Conservation (phyloP, 2,329 filamentous ascomycete genomes). For the Penicillium crustosum region DNA sequence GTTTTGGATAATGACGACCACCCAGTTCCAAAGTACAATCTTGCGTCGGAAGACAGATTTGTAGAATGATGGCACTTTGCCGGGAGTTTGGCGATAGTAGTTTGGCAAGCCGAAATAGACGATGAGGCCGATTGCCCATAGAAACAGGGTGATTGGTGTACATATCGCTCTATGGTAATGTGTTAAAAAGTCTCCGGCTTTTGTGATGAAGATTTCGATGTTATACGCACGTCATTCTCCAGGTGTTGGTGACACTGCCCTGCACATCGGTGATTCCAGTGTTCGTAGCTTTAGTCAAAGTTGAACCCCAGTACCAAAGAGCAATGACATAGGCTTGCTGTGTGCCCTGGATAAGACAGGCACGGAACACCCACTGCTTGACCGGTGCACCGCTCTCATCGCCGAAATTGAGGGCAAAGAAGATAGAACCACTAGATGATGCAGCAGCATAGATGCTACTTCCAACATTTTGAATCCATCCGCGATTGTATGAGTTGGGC, state of each 20-base stretch:
- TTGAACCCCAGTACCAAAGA: constrained; percentile 67
- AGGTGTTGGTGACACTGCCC: constrained; percentile 42
- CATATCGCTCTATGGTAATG: constrained; percentile 49
- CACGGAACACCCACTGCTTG: constrained; percentile 66
- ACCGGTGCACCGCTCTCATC: constrained; percentile 63
- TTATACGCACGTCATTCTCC: constrained; percentile 44
- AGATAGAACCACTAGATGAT: constrained; percentile 62
- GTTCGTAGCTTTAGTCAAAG: constrained; percentile 49
- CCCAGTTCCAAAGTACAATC: constrained; percentile 67
- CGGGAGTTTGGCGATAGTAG: constrained; percentile 65
- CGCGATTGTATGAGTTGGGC: constrained; percentile 39
- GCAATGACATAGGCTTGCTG: constrained; percentile 65
- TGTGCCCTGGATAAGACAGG: constrained; percentile 65
- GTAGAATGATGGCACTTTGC: constrained; percentile 66
- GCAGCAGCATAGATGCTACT: constrained; percentile 63
- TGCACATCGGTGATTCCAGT: constrained; percentile 43
- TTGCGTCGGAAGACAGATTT: constrained; percentile 61
- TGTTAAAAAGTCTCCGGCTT: constrained; percentile 17
- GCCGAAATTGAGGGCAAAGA: constrained; percentile 67
- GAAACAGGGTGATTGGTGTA: constrained; percentile 56
- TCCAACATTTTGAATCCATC: constrained; percentile 61
- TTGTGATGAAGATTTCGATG: not conserved
- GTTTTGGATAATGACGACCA: constrained; percentile 64
- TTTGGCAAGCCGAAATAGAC: constrained; percentile 63
- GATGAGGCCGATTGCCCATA: constrained; percentile 58